Conservation (phyloP, 2,329 filamentous ascomycete genomes). For the Emergomyces orientalis region DNA sequence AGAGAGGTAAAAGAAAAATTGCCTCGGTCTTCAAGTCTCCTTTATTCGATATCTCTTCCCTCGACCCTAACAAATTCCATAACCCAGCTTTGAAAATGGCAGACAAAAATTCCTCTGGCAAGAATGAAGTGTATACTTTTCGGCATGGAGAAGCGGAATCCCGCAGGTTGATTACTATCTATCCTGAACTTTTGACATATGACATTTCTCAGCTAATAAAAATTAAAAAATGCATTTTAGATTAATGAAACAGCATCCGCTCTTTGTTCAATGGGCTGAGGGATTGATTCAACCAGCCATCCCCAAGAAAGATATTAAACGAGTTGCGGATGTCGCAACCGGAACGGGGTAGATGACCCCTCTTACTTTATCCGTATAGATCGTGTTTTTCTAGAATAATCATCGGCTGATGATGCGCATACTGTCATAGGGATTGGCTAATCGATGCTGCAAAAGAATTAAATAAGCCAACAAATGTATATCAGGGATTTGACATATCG, state of each 20-base stretch:
- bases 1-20: not conserved
- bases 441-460: not conserved
- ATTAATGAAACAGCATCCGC: not conserved
- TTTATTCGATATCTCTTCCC: not conserved
- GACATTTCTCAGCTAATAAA: not conserved
- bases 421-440: not conserved
- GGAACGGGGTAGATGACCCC: not conserved
- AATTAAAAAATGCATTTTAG: not conserved
- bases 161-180: not conserved
- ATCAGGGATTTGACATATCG: conserved; percentile 2
- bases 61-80: not conserved
- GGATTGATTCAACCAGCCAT: not conserved
- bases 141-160: not conserved
- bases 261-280: not conserved
- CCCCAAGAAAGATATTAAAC: not conserved
- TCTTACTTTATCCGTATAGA: not conserved
- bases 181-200: not conserved
- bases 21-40: not conserved
- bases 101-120: not conserved
- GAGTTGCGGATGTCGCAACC: conserved; percentile 3
- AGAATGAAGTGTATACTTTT: not conserved
- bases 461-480: not conserved
- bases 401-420: not conserved
- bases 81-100: not conserved
- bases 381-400: not conserved